Evolutionary conservation across 2,329 filamentous ascomycete species (phyloP).

Genomic region (Emergomyces orientalis): DNA sequence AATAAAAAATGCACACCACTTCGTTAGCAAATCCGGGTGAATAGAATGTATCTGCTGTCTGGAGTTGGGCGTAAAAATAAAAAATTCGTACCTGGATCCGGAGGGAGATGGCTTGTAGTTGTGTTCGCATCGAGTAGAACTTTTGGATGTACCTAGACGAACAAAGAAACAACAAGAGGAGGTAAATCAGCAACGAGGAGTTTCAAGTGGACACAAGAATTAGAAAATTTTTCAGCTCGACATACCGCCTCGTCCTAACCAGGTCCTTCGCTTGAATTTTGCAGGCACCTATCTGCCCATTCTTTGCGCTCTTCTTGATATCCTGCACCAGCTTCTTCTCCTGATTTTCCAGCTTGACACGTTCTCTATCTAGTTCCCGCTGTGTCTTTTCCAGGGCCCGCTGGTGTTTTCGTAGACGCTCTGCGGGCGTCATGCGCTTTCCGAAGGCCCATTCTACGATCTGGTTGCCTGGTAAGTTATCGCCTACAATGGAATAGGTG

Average conservation of each 20-base stretch:
- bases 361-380: slow-evolving; percentile 86
- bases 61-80: background rate
- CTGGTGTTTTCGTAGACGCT: slow-evolving; percentile 62
- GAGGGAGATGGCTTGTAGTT: slow-evolving; percentile 89
- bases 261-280: slow-evolving; percentile 98
- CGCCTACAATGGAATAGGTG: background rate
- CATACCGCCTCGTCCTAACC: slow-evolving; percentile 72
- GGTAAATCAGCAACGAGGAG: background rate
- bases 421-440: slow-evolving; percentile 93
- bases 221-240: background rate
- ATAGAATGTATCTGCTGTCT: background rate
- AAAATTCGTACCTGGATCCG: slow-evolving; percentile 66
- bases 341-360: slow-evolving; percentile 93
- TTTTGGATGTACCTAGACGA: slow-evolving; percentile 79
- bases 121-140: slow-evolving; percentile 96
- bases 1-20: background rate
- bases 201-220: background rate
- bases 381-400: slow-evolving; percentile 95
- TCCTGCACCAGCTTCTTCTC: slow-evolving; percentile 94
- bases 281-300: slow-evolving; percentile 94
- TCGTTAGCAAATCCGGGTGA: background rate
- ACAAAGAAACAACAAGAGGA: background rate
- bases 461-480: slow-evolving; percentile 38
- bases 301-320: slow-evolving; percentile 97
- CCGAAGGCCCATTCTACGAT: slow-evolving; percentile 99